Evolutionary conservation across 768 basidiomycete genomes (phyloP).

Genomic region (Phlebiopsis gigantea): DNA sequence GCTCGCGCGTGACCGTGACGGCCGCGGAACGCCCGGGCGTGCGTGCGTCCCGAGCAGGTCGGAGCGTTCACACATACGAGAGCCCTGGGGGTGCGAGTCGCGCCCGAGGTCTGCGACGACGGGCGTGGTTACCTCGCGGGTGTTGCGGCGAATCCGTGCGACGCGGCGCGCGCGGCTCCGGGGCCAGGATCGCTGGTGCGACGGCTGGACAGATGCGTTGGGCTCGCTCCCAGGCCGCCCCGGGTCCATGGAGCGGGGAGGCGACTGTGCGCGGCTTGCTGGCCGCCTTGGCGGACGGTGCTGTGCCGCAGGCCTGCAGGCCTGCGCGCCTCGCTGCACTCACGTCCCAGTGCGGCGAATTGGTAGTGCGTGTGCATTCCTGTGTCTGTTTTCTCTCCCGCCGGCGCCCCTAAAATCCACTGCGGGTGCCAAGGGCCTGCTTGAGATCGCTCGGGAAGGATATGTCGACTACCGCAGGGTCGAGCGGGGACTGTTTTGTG

Average conservation of each 20-base stretch:
- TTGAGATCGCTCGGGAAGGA: no score
- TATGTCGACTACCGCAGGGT: neutral
- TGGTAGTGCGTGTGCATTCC: neutral
- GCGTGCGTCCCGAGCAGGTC: neutral
- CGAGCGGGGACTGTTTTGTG: neutral
- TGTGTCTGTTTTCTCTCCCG: neutral
- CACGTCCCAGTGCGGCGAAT: neutral
- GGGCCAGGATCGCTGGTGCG: neutral
- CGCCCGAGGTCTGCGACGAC: no score
- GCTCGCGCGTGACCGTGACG: no score
- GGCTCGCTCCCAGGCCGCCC: neutral
- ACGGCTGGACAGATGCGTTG: neutral
- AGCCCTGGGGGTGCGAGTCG: no score
- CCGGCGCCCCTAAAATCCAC: neutral
- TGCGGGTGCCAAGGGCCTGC: neutral
- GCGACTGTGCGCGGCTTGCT: neutral
- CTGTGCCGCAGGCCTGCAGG: neutral
- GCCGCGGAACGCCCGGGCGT: no score
- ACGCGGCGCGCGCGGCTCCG: neutral
- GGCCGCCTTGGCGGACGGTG: neutral
- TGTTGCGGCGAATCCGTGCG: slow-evolving; percentile 10
- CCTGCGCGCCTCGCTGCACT: neutral
- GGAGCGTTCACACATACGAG: no score
- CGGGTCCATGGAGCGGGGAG: neutral
- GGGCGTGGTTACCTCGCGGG: slow-evolving; percentile 13